Conservation (phyloP, 108 stramenopile species). For the Pseudonitzschia multiseries region DNA sequence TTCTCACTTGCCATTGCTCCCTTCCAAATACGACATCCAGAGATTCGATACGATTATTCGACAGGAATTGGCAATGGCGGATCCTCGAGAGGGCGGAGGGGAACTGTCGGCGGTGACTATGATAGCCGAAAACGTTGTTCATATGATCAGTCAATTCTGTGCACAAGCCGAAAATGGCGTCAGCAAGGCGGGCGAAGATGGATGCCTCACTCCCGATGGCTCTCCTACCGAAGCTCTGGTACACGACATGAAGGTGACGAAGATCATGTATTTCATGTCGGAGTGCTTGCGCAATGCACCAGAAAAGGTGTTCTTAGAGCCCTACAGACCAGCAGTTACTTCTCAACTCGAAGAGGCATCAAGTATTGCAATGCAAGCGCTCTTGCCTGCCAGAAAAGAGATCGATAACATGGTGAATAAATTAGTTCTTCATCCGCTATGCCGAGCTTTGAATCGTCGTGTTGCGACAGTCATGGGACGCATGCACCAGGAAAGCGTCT, state of each 20-base stretch:
- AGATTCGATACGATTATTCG: slow-evolving; percentile 76
- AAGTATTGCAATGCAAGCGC: slow-evolving; percentile 58
- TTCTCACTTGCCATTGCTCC: slow-evolving; percentile 57
- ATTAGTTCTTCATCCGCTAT: slow-evolving; percentile 63
- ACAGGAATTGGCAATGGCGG: slow-evolving; percentile 76
- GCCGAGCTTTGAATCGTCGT: slow-evolving; percentile 61
- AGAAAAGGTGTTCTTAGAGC: slow-evolving; percentile 80
- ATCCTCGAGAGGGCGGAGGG: slow-evolving; percentile 84
- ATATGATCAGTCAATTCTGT: slow-evolving; percentile 75
- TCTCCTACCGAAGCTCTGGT: slow-evolving; percentile 58
- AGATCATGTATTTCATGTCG: slow-evolving; percentile 55
- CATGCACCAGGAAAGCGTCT: slow-evolving; percentile 73
- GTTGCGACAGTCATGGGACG: slow-evolving; percentile 57
- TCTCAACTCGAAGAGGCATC: slow-evolving; percentile 82
- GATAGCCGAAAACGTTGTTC: slow-evolving; percentile 73
- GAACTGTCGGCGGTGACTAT: slow-evolving; percentile 67
- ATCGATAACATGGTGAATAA: slow-evolving; percentile 73
- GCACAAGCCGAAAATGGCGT: slow-evolving; percentile 61
- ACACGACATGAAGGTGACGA: slow-evolving; percentile 80
- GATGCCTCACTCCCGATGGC: slow-evolving; percentile 48
- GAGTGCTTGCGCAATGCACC: slow-evolving; percentile 61
- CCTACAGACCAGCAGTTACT: slow-evolving; percentile 79
- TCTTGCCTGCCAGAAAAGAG: slow-evolving; percentile 65
- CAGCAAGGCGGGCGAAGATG: slow-evolving; percentile 57
- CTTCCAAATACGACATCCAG: slow-evolving; percentile 80